Conservation (phyloP, 768 basidiomycete species). For the Pleurotus citrinopileatus region DNA sequence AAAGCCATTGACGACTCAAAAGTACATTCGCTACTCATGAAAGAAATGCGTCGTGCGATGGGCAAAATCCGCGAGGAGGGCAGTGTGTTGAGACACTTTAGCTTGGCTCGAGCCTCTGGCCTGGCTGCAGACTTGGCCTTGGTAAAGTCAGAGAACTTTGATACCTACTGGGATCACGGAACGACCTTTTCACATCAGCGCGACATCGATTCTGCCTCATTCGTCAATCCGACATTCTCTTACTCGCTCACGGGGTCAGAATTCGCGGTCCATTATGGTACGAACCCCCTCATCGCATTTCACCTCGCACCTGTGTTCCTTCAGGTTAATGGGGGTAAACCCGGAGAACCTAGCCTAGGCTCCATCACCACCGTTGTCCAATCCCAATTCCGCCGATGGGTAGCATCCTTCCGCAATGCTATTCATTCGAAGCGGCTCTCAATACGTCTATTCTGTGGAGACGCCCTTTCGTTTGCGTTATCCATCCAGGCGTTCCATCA, state of each 20-base stretch:
- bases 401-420: constrained; percentile 19
- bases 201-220: constrained; percentile 17
- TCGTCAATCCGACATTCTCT: constrained; percentile 33
- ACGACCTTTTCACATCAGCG: constrained; percentile 19
- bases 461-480: constrained; percentile 26
- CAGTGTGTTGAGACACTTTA: not conserved
- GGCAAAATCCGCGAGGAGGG: not conserved
- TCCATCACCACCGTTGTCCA: constrained; percentile 20
- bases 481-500: constrained; percentile 16
- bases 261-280: constrained; percentile 30
- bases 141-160: not conserved
- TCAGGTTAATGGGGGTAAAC: constrained; percentile 9
- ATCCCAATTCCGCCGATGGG: constrained; percentile 27
- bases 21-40: not conserved
- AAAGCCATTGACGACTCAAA: not conserved
- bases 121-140: not conserved
- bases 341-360: not conserved
- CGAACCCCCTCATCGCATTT: constrained; percentile 28
- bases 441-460: constrained; percentile 25
- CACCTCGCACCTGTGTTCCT: constrained; percentile 26
- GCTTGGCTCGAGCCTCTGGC: not conserved
- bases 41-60: not conserved
- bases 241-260: constrained; percentile 28
- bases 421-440: constrained; percentile 13
- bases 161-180: constrained; percentile 31